Conservation (phyloP, 768 basidiomycete species). For the Amanita muscaria region DNA sequence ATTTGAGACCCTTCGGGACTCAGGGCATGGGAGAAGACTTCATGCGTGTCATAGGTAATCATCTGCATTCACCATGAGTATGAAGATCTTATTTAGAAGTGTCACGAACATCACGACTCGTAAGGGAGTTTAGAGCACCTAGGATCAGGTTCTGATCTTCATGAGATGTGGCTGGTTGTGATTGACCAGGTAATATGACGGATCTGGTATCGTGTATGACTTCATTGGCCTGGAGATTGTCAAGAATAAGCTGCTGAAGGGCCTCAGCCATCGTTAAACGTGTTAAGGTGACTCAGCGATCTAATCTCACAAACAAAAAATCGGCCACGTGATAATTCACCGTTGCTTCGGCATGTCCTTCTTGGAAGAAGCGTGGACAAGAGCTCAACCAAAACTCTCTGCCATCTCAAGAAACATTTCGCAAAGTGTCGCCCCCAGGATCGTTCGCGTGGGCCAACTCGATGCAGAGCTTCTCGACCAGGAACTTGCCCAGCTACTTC, state of each 20-base stretch:
- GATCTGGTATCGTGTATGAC: constrained; percentile 61
- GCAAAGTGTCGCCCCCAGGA: constrained; percentile 31
- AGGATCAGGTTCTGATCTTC: constrained; percentile 81
- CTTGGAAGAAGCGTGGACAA: constrained; percentile 61
- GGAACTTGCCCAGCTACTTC: constrained; percentile 74
- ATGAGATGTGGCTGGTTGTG: constrained; percentile 46
- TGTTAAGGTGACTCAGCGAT: constrained; percentile 10
- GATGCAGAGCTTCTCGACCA: constrained; percentile 88
- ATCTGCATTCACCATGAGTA: constrained; percentile 44
- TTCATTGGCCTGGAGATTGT: constrained; percentile 50
- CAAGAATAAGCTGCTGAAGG: constrained; percentile 73
- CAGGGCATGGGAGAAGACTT: constrained; percentile 61
- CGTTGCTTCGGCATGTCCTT: background rate
- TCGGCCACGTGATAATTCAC: constrained; percentile 15
- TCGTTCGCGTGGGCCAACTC: constrained; percentile 80
- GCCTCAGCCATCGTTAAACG: constrained; percentile 53
- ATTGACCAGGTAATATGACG: constrained; percentile 58
- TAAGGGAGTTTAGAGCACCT: constrained; percentile 85
- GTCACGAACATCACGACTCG: constrained; percentile 67
- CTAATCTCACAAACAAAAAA: constrained; percentile 6
- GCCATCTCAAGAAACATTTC: constrained; percentile 35
- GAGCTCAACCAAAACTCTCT: constrained; percentile 45
- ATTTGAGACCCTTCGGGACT: constrained; percentile 82
- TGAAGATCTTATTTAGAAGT: constrained; percentile 5
- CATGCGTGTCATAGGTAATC: constrained; percentile 73